phyloP scores from a whole-genome alignment of 2,329 filamentous ascomycete species.

The Colletotrichum spinosum region DNA sequence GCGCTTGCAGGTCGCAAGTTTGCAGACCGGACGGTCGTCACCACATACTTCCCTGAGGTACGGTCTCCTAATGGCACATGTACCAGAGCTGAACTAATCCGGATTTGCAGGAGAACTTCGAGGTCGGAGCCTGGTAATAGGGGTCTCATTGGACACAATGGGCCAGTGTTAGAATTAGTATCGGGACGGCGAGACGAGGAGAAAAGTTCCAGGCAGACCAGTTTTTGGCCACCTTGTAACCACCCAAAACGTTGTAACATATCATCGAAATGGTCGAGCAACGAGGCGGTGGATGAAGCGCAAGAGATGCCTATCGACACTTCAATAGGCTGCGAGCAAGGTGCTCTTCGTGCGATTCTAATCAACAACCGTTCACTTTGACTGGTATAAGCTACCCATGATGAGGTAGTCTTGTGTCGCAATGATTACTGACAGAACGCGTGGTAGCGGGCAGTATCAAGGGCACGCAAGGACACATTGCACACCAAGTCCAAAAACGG shows the following conservation, averaged over 20 bases:
- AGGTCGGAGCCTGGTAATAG: slow-evolving; percentile 85
- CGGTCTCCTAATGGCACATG: slow-evolving; percentile 39
- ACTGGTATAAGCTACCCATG: no score
- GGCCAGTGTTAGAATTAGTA: not conserved
- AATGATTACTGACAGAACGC: no score
- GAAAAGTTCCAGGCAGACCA: slow-evolving; percentile 7
- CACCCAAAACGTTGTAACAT: slow-evolving; percentile 32
- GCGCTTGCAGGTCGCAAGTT: slow-evolving; percentile 97
- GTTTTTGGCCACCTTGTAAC: slow-evolving; percentile 32
- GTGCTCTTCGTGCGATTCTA: not conserved
- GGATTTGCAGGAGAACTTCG: slow-evolving; percentile 86
- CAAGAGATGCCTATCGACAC: not conserved
- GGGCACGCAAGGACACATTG: no score
- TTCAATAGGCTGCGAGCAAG: not conserved
- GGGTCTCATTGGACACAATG: slow-evolving; percentile 7
- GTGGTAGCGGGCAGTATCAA: no score
- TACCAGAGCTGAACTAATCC: slow-evolving; percentile 44
- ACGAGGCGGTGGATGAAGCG: slow-evolving; percentile 13
- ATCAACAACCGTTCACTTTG: no score
- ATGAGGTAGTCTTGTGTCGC: no score
- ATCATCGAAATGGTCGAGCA: slow-evolving; percentile 22
- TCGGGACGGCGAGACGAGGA: slow-evolving; percentile 12
- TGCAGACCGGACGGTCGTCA: slow-evolving; percentile 94
- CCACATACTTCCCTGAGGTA: slow-evolving; percentile 96
- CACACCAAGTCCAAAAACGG: no score